These are phyloP conservation scores for Tuber aestivum DNA, from an alignment of 495 filamentous ascomycete genomes.

Conservation along the genomic window DNA sequence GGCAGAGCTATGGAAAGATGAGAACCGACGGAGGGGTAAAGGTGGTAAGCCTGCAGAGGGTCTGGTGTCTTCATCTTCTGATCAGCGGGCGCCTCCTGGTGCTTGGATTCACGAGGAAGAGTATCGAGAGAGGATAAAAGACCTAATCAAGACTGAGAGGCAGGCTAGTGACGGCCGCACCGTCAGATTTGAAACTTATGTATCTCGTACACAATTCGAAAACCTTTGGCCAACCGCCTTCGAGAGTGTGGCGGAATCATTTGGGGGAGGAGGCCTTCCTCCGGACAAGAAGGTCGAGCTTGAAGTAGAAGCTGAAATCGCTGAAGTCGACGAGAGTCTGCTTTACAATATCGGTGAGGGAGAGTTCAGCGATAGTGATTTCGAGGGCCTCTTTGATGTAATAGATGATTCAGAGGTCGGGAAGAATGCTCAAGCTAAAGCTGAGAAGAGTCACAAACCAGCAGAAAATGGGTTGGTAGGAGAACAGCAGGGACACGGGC, in stretches of 20 bases:
- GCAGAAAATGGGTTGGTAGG: background rate
- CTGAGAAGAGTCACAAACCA: background rate
- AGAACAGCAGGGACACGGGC: background rate
- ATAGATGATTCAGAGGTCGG: slow-evolving; percentile 20
- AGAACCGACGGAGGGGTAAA: slow-evolving; percentile 60
- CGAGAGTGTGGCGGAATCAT: slow-evolving; percentile 82
- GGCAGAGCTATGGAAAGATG: slow-evolving; percentile 89
- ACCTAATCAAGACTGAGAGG: slow-evolving; percentile 59
- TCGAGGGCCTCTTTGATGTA: slow-evolving; percentile 25
- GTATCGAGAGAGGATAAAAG: slow-evolving; percentile 57
- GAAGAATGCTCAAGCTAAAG: slow-evolving; percentile 14
- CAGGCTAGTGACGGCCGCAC: slow-evolving; percentile 47
- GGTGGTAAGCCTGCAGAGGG: slow-evolving; percentile 50
- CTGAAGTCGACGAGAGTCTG: slow-evolving; percentile 54
- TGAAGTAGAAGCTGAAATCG: slow-evolving; percentile 44
- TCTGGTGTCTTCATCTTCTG: slow-evolving; percentile 77
- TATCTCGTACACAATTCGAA: slow-evolving; percentile 51
- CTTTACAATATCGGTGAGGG: slow-evolving; percentile 40
- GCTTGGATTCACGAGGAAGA: slow-evolving; percentile 93
- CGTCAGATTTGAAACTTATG: slow-evolving; percentile 59
- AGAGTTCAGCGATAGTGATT: slow-evolving; percentile 30
- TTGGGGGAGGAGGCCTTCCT: slow-evolving; percentile 27
- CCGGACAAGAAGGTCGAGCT: slow-evolving; percentile 11
- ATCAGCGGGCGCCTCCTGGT: slow-evolving; percentile 60
- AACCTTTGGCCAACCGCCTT: slow-evolving; percentile 63